Evolutionary conservation across 345 rosid genomes (phyloP), one percentile per base, ranked within the genome.

Genomic region (Angophora floribunda): DNA sequence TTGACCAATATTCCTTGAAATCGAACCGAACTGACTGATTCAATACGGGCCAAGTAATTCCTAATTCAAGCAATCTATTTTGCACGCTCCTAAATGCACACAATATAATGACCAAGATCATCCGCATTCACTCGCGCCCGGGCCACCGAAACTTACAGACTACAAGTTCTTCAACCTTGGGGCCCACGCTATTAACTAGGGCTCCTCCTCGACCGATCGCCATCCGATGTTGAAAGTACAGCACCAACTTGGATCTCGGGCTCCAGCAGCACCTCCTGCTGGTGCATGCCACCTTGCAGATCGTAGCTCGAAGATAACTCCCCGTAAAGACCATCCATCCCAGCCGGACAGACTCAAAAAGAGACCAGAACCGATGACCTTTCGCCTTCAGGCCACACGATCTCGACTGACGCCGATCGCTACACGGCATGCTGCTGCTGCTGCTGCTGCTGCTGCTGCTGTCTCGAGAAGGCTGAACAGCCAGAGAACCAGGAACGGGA

Each of bases 191-290:
- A 41, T 87, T 78, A 6, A 52, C 61, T 52, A 32, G 53, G 55
- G 47, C 55, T 32, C 45, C 52, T 21, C 53, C 10, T 67, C 26
- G 86, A 90, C 61, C 87, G 13, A 47, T 88, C 88, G 8, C 75
- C 87, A 85, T 90, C 90, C 15, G 87, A 91, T 50, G 87, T 82
- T 87, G 91, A 90, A 87, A 70, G 17, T 61, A 88, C 89, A 51
- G 14, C 5, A 63, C 24, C n/a, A 89, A 28, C 41, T 50, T 45
- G 85, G 79, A 88, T 86, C 89, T 50, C 65, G 9, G 49, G 49
- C 84, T 75, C 41, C 41, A 36, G 41, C 84, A 6, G 0, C 28
- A 22, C 2, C 28, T 1, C 79, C 85, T 65, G 86, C 85, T 51
- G 86, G 87, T 51, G 88, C 90, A 88, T 88, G 89, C 90, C 90